Evolutionary conservation across 2,329 filamentous ascomycete genomes (phyloP).

Genomic region (Claviceps quebecensis): DNA sequence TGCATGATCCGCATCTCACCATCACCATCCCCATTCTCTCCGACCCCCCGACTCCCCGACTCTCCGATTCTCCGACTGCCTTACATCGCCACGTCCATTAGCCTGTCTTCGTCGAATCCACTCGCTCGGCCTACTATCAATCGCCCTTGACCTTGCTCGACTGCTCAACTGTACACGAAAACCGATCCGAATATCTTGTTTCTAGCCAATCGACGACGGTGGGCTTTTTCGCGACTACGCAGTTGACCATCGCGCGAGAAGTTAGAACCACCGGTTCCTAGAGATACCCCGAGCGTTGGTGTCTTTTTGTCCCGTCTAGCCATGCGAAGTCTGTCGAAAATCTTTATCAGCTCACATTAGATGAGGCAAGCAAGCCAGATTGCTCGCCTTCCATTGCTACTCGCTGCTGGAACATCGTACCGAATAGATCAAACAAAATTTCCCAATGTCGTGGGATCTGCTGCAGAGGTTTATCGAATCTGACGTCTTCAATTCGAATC

Average conservation of each 20-base stretch:
- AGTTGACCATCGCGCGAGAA: not conserved
- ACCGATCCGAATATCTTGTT: not conserved
- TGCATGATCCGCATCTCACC: slow-evolving; percentile 1
- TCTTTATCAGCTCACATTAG: slow-evolving; percentile 9
- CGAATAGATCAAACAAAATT: not conserved
- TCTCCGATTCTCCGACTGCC: slow-evolving; percentile 2
- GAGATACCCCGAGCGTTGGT: not conserved
- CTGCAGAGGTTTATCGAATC: slow-evolving; percentile 84
- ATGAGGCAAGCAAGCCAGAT: slow-evolving; percentile 9
- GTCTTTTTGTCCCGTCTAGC: slow-evolving; percentile 3
- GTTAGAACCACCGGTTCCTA: not conserved
- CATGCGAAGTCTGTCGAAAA: slow-evolving; percentile 11
- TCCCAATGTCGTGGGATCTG: slow-evolving; percentile 67
- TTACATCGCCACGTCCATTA: not conserved
- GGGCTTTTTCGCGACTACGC: not conserved
- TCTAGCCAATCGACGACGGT: not conserved
- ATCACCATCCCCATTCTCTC: not conserved
- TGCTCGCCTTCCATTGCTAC: slow-evolving; percentile 4
- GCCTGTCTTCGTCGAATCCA: not conserved
- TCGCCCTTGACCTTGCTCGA: not conserved
- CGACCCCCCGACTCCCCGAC: too few relatives aligned
- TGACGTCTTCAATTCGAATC: slow-evolving; percentile 86
- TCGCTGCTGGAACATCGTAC: slow-evolving; percentile 1
- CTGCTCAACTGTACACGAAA: not conserved
- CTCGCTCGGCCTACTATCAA: not conserved